Conservation (phyloP, 2,329 filamentous ascomycete genomes). For the Epichloe gansuensis region DNA sequence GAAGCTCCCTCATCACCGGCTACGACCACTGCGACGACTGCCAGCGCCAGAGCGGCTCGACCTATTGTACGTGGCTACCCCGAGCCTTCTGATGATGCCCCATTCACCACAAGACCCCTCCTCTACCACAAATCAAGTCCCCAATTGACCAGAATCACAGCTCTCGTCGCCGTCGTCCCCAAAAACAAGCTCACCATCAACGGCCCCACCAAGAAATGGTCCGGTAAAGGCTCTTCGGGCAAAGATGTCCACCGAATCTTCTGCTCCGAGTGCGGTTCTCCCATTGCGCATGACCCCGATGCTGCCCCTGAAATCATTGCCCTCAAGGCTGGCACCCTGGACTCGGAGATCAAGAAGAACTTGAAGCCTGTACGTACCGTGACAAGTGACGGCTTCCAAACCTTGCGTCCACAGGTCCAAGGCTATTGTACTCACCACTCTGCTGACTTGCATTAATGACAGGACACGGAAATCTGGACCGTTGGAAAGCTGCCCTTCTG, state of each 20-base stretch:
- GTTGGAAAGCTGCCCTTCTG: constrained; percentile 58
- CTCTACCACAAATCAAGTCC: neutral
- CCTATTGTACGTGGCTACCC: constrained; percentile 42
- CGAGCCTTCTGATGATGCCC: neutral
- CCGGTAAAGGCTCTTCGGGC: constrained; percentile 47
- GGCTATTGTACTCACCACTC: too few relatives aligned
- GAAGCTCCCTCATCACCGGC: constrained; percentile 42
- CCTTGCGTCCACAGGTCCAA: too few relatives aligned
- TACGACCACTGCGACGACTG: constrained; percentile 66
- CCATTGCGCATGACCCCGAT: constrained; percentile 59
- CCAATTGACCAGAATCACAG: constrained; percentile 22
- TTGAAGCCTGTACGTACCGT: constrained; percentile 45
- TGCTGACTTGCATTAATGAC: neutral
- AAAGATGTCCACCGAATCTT: constrained; percentile 55
- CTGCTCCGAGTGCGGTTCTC: constrained; percentile 57
- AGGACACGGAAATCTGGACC: constrained; percentile 61
- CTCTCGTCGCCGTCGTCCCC: constrained; percentile 52
- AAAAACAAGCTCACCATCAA: constrained; percentile 53
- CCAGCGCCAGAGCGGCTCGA: constrained; percentile 57
- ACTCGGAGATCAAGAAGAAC: constrained; percentile 52
- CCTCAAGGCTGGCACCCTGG: constrained; percentile 54
- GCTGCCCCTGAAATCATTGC: constrained; percentile 59
- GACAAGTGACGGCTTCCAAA: neutral
- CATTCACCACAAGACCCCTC: neutral
- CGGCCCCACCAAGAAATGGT: constrained; percentile 53